phyloP scores from a whole-genome alignment of 1,284 basidiomycete species.

The Cutaneotrichosporon cutaneum region DNA sequence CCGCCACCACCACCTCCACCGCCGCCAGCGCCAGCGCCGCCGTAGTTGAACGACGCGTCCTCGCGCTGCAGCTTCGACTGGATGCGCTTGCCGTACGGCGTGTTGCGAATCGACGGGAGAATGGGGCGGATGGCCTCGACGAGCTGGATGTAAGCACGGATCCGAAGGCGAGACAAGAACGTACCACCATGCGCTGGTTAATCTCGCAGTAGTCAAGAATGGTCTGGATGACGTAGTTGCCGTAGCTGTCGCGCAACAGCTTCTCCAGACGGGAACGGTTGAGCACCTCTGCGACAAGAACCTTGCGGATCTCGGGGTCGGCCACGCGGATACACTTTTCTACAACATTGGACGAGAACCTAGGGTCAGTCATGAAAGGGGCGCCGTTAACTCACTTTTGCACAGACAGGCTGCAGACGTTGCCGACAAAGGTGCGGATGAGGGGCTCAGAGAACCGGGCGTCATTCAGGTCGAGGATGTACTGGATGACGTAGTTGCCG shows the following conservation, averaged over 20 bases:
- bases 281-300: slow-evolving; percentile 91
- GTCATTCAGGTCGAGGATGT: slow-evolving; percentile 96
- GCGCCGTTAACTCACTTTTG: slow-evolving; percentile 96
- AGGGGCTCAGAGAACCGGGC: slow-evolving; percentile 96
- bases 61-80: slow-evolving; percentile 95
- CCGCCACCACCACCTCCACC: slow-evolving; percentile 52
- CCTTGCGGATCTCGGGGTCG: slow-evolving; percentile 88
- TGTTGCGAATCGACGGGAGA: slow-evolving; percentile 91
- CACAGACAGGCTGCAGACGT: slow-evolving; percentile 94
- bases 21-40: slow-evolving; percentile 48
- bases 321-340: slow-evolving; percentile 92
- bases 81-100: slow-evolving; percentile 95
- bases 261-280: slow-evolving; percentile 95
- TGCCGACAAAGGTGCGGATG: slow-evolving; percentile 95
- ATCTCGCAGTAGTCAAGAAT: slow-evolving; percentile 94
- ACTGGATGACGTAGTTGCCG: slow-evolving; percentile 65
- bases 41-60: slow-evolving; percentile 62
- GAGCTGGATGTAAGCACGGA: slow-evolving; percentile 58
- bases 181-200: slow-evolving; percentile 65
- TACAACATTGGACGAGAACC: slow-evolving; percentile 46
- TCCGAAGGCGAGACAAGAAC: slow-evolving; percentile 13
- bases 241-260: slow-evolving; percentile 87
- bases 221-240: slow-evolving; percentile 93
- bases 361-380: slow-evolving; percentile 8
- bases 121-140: slow-evolving; percentile 97